Evolutionary conservation across 2,329 filamentous ascomycete genomes (phyloP).

Genomic region (Saccharata proteae): DNA sequence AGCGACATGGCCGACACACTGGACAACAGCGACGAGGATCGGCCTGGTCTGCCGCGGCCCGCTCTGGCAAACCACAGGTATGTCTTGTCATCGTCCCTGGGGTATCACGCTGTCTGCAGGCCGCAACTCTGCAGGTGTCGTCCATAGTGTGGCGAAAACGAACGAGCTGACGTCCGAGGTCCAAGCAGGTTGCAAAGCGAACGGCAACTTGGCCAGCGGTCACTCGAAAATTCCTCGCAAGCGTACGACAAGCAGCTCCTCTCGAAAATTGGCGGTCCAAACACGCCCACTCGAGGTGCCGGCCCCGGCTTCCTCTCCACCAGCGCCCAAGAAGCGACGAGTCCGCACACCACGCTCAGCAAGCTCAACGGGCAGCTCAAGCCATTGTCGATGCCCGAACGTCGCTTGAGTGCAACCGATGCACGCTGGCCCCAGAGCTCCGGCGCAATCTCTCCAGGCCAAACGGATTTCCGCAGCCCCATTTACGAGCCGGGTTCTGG

Average conservation of each 20-base stretch:
- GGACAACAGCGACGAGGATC: constrained; percentile 25
- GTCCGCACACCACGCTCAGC: constrained; percentile 25
- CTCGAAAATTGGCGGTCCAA: constrained; percentile 49
- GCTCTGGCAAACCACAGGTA: constrained; percentile 32
- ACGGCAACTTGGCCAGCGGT: constrained; percentile 44
- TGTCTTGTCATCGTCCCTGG: constrained; percentile 10
- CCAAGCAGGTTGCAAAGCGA: constrained; percentile 49
- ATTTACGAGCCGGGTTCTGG: constrained; percentile 20
- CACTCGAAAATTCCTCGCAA: constrained; percentile 46
- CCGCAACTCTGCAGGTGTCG: background rate
- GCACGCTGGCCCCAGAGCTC: constrained; percentile 29
- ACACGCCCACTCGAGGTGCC: constrained; percentile 38
- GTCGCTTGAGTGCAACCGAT: constrained; percentile 23
- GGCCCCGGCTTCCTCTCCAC: constrained; percentile 19
- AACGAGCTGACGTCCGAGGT: too few relatives aligned
- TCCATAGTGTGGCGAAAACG: constrained; percentile 2
- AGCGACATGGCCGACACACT: constrained; percentile 23
- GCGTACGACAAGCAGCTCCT: constrained; percentile 51
- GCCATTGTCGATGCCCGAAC: constrained; percentile 33
- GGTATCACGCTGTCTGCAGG: background rate
- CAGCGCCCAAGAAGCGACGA: constrained; percentile 23
- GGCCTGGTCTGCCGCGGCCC: constrained; percentile 20
- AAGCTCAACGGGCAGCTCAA: constrained; percentile 32
- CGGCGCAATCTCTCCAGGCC: constrained; percentile 32
- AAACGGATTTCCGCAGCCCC: constrained; percentile 31